These are phyloP conservation scores for Clonostachys rhizophaga DNA, from an alignment of 2,329 filamentous ascomycete genomes.

Conservation along the genomic window DNA sequence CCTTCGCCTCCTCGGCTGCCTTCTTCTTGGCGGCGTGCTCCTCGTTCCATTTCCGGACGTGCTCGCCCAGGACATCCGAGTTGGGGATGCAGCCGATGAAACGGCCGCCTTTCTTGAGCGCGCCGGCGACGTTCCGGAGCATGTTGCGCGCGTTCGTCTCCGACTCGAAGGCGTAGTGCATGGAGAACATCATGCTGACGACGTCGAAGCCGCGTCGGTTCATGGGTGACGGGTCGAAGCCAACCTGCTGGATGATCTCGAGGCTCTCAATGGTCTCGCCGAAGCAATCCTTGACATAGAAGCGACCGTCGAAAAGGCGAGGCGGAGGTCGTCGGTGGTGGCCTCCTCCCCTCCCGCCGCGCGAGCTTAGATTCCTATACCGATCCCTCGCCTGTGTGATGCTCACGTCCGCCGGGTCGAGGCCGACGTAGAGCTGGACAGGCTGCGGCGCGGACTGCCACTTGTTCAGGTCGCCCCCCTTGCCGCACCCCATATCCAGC, in stretches of 20 bases:
- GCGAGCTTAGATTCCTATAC: constrained; percentile 67
- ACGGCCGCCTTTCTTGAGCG: constrained; percentile 87
- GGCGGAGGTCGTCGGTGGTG: constrained; percentile 38
- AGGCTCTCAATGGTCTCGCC: constrained; percentile 78
- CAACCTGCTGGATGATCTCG: constrained; percentile 77
- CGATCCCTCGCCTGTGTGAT: constrained; percentile 87
- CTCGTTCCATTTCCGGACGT: constrained; percentile 73
- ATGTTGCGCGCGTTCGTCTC: constrained; percentile 87
- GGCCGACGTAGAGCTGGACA: constrained; percentile 88
- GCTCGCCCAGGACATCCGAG: constrained; percentile 80
- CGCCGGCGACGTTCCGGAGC: constrained; percentile 86
- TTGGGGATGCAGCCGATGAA: constrained; percentile 98
- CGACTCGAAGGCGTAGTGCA: constrained; percentile 97
- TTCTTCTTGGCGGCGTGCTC: constrained; percentile 21
- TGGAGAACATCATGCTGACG: constrained; percentile 98
- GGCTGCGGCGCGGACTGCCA: constrained; percentile 93
- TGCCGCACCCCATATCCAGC: constrained; percentile 92
- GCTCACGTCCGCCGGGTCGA: constrained; percentile 89
- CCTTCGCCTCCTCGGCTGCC: constrained; percentile 32
- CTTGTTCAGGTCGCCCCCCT: constrained; percentile 91
- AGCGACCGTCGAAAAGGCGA: constrained; percentile 77
- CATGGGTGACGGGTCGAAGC: constrained; percentile 75
- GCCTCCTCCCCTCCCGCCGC: constrained; percentile 31
- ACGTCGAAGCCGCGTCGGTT: constrained; percentile 84
- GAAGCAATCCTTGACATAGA: constrained; percentile 90